These are phyloP conservation scores for Thuja plicata DNA, from an alignment of 83 land plant genomes.

Conservation along the genomic window DNA sequence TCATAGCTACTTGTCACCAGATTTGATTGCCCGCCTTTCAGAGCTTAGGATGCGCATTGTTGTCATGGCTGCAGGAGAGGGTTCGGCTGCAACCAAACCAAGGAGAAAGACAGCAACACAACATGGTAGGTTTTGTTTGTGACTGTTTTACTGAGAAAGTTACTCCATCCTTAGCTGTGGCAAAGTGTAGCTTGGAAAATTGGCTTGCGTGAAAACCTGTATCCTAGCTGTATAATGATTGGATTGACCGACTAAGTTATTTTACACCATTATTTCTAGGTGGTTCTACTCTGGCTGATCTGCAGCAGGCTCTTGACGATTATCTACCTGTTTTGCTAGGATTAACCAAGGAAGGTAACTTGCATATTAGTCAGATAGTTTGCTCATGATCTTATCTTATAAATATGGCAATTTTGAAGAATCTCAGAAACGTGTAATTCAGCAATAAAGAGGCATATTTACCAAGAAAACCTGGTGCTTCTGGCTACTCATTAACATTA, in stretches of 20 bases:
- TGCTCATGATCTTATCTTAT: background rate
- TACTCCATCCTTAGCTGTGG: background rate
- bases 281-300: constrained; percentile 52
- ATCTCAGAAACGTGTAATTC: background rate
- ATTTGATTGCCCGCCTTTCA: constrained; percentile 47
- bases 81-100: constrained; percentile 33
- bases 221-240: background rate
- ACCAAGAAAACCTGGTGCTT: background rate
- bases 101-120: constrained; percentile 45
- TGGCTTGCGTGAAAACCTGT: background rate
- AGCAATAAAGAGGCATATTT: background rate
- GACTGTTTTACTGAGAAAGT: background rate
- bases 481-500: background rate
- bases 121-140: constrained; percentile 40
- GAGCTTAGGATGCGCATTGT: constrained; percentile 66
- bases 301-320: constrained; percentile 79
- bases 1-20: constrained; percentile 41
- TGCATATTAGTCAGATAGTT: background rate
- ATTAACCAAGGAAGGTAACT: constrained; percentile 68
- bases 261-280: constrained; percentile 33
- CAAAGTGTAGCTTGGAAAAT: background rate
- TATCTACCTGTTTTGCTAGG: constrained; percentile 80
- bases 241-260: background rate
- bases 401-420: background rate
- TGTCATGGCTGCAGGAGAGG: constrained; percentile 67